Evolutionary conservation across 768 basidiomycete genomes (phyloP), one percentile per base, ranked within the genome.

Genomic region (Mycena filopes): DNA sequence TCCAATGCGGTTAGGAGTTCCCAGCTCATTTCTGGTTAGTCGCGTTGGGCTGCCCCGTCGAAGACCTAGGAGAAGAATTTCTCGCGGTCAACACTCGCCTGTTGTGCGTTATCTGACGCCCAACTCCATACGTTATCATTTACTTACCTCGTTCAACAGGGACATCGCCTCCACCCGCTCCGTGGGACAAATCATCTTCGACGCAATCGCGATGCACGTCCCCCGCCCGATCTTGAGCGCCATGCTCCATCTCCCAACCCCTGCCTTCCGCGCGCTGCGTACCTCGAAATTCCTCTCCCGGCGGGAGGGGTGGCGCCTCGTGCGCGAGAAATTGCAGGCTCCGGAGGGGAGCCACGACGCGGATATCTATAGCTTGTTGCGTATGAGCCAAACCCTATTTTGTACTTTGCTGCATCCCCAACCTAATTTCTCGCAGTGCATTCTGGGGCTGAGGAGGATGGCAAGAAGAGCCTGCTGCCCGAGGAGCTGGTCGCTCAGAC

Each of bases 351-450:
- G n/a, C 40, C 33, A 54, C 43, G 60, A 61, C 33, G 41, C 50
- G 26, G 60, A 61, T 61, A 61, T 61, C 29, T 61, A 61, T 28
- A 61, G 60, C 51, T 26, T 54, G 60, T 61, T 61, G 60, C 26
- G 60, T 61, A 42, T 41, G 60, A 51, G 46, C 46, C 31, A 29
- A 28, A 11, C 38, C 26, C 36, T 46, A 21, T 41, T 29, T 25
- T 21, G 6, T 36, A 23, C 38, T 60, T 48, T 60, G 58, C 10
- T 31, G 47, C 38, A 0, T 2, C 11, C 25, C 21, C 9, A 45
- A 33, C 38, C 26, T 26, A 26, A 28, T 36, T 11, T 25, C 49
- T 53, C 40, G 46, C 48, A 58, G 60, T 54, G 51, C 60, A 62
- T 36, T n/a, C 31, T 36, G 60, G 53, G 13, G n/a, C n/a, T n/a